phyloP scores from a whole-genome alignment of 306 rosid species.

The cucumber (Cucumis sativus) region DNA sequence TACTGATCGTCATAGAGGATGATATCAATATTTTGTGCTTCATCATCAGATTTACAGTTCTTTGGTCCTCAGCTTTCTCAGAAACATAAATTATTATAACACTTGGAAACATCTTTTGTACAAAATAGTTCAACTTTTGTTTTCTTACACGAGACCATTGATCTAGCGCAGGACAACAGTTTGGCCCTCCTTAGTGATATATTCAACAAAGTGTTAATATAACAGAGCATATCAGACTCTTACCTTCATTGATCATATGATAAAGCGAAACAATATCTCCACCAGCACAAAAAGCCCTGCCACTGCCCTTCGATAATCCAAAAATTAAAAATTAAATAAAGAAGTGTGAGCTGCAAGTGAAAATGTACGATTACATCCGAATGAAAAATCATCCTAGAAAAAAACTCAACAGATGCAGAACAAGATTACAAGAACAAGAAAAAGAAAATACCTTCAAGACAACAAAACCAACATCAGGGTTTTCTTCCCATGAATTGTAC shows the following conservation, averaged over 20 bases:
- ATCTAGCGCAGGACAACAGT: neutral
- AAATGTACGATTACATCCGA: neutral
- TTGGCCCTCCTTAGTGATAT: neutral
- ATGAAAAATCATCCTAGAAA: neutral
- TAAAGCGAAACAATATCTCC: slow-evolving; percentile 72
- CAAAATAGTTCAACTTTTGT: neutral
- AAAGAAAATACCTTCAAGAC: slow-evolving; percentile 42
- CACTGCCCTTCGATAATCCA: slow-evolving; percentile 54
- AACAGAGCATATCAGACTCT: neutral
- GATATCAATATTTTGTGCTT: neutral
- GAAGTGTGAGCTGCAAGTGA: slow-evolving; percentile 2
- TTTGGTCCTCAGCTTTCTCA: neutral
- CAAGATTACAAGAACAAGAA: neutral
- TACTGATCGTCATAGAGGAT: neutral
- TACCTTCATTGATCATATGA: slow-evolving; percentile 44
- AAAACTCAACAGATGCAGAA: neutral
- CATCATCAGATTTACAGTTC: neutral
- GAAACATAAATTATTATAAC: neutral
- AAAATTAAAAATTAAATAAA: neutral
- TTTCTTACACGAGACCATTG: neutral
- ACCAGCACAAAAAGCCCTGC: slow-evolving; percentile 85
- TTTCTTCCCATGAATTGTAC: slow-evolving; percentile 63
- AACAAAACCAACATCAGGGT: slow-evolving; percentile 68
- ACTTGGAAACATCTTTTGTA: neutral
- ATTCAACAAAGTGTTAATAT: neutral